Evolutionary conservation across 2,329 filamentous ascomycete genomes (phyloP).

Genomic region (Clonostachys sp.): DNA sequence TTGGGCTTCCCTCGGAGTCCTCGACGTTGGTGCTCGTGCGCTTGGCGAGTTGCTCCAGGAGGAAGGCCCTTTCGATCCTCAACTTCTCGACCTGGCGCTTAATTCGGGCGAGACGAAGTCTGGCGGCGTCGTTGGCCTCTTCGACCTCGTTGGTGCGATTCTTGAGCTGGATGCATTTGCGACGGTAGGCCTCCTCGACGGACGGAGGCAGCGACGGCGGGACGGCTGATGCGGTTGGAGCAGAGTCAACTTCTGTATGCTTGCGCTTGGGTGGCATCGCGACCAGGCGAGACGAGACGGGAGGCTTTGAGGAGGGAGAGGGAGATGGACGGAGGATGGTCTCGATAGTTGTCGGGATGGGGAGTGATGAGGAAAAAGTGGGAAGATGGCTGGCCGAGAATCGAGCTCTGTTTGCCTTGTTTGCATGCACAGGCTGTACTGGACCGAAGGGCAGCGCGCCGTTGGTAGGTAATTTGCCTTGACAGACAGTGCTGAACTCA

Average conservation of each 20-base stretch:
- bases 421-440: too few relatives aligned
- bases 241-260: conserved; percentile 26
- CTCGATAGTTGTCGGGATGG: neutral
- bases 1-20: conserved; percentile 75
- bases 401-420: too few relatives aligned
- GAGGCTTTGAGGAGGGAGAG: too few relatives aligned
- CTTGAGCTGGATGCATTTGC: conserved; percentile 94
- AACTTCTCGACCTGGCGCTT: conserved; percentile 87
- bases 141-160: conserved; percentile 89
- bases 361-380: neutral
- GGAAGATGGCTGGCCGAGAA: neutral
- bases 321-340: too few relatives aligned
- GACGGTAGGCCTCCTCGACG: conserved; percentile 91
- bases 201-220: conserved; percentile 72
- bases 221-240: conserved; percentile 31
- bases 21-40: conserved; percentile 72
- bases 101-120: conserved; percentile 73
- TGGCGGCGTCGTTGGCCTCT: conserved; percentile 80
- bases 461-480: too few relatives aligned
- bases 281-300: too few relatives aligned
- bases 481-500: too few relatives aligned
- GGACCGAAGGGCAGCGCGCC: too few relatives aligned
- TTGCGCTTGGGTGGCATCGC: conserved; percentile 28
- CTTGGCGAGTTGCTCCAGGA: conserved; percentile 68
- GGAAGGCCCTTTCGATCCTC: conserved; percentile 76